These are phyloP conservation scores for Sugiyamaella paludigena DNA, from an alignment of 1,139 yeast species.

Conservation along the genomic window DNA sequence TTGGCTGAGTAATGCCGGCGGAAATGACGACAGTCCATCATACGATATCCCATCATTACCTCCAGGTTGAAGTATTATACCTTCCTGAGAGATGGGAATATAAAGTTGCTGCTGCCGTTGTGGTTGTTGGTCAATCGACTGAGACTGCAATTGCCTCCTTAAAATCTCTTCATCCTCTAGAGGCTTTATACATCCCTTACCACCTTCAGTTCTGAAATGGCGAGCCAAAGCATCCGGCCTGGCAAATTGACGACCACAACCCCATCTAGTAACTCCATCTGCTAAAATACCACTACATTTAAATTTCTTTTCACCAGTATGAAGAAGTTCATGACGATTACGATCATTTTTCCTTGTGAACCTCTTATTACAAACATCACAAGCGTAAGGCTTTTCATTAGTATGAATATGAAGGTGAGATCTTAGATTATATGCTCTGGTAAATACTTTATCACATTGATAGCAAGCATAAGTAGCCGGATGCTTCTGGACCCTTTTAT, in stretches of 20 bases:
- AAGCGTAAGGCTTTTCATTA: conserved; percentile 85
- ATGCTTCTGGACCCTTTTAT: conserved; percentile 65
- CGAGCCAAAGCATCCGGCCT: conserved; percentile 93
- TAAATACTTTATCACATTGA: conserved; percentile 80
- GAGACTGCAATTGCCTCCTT: no score
- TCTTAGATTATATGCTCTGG: conserved; percentile 88
- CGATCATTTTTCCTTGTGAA: conserved; percentile 96
- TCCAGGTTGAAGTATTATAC: conserved; percentile 14
- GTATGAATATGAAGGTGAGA: conserved; percentile 93
- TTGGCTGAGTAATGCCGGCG: no score
- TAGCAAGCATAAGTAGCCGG: conserved; percentile 82
- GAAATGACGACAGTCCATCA: no score
- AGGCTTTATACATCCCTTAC: conserved; percentile 75
- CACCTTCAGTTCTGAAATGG: conserved; percentile 93
- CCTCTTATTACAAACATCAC: conserved; percentile 86
- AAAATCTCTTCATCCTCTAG: conserved; percentile 54
- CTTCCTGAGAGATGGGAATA: conserved; percentile 4
- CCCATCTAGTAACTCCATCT: conserved; percentile 67
- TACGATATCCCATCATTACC: conserved; percentile 3
- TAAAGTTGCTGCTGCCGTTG: no score
- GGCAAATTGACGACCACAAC: conserved; percentile 91
- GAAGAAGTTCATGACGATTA: conserved; percentile 89
- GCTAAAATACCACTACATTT: conserved; percentile 74
- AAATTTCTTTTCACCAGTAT: conserved; percentile 84
- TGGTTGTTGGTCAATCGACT: no score